Conservation (phyloP, 139 green algal species). For the Bryopsis sp. region DNA sequence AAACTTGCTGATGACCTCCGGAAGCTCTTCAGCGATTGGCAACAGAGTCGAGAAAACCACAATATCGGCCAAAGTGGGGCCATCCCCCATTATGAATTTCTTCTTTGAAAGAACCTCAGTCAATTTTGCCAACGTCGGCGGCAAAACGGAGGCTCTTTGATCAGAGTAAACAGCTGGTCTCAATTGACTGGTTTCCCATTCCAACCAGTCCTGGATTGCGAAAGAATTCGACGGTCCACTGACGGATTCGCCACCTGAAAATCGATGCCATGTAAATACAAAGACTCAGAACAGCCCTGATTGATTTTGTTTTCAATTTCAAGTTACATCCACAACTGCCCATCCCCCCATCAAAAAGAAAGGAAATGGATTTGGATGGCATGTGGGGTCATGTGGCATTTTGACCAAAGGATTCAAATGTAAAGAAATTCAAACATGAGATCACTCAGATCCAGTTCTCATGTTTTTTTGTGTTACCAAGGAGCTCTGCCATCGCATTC, state of each 20-base stretch:
- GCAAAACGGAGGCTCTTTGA: not conserved
- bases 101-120: not conserved
- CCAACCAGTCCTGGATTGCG: not conserved
- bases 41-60: not conserved
- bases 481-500: not conserved
- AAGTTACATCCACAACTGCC: too few relatives aligned
- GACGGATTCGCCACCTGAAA: not conserved
- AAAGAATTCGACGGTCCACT: not conserved
- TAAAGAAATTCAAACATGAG: too few relatives aligned
- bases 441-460: too few relatives aligned
- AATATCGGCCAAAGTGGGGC: not conserved
- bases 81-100: not conserved
- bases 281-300: too few relatives aligned
- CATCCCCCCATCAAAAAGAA: too few relatives aligned
- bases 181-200: slow-evolving; percentile 11
- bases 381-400: too few relatives aligned
- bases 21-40: not conserved
- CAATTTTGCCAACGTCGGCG: not conserved
- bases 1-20: not conserved
- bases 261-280: not conserved
- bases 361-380: too few relatives aligned
- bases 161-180: slow-evolving; percentile 11
- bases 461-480: slow-evolving; percentile 1
- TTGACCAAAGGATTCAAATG: too few relatives aligned
- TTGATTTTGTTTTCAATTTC: too few relatives aligned